Evolutionary conservation across 2,329 filamentous ascomycete genomes (phyloP).

Genomic region (Aspergillus neoniger): DNA sequence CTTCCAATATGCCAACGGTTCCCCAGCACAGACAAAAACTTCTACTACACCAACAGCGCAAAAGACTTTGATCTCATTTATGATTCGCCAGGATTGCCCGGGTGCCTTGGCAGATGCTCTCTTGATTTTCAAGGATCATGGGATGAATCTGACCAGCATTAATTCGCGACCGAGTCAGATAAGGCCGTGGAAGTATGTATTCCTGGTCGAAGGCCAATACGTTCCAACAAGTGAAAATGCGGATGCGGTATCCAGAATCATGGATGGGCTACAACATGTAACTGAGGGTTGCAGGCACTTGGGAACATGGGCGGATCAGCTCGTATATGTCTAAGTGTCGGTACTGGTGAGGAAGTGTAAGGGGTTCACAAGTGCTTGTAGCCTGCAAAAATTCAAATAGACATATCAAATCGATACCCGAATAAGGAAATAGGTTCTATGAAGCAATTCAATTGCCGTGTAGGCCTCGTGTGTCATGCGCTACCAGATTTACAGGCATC

Average conservation of each 20-base stretch:
- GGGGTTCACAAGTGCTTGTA: not conserved
- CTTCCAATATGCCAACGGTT: conserved; percentile 20
- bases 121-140: conserved; percentile 71
- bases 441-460: not conserved
- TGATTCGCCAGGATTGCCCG: conserved; percentile 71
- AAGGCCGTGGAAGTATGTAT: conserved; percentile 84
- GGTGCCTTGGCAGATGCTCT: conserved; percentile 83
- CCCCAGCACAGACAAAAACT: conserved; percentile 3
- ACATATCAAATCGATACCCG: not conserved
- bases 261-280: conserved; percentile 36
- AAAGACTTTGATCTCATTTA: conserved; percentile 79
- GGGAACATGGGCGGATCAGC: conserved; percentile 45
- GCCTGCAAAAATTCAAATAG: not conserved
- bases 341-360: not conserved
- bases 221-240: conserved; percentile 28
- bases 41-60: conserved; percentile 10
- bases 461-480: not conserved
- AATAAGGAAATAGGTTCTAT: not conserved
- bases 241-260: conserved; percentile 33
- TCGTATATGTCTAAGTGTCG: conserved; percentile 12
- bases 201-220: conserved; percentile 87
- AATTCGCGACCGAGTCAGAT: conserved; percentile 78
- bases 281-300: conserved; percentile 43
- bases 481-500: not conserved
- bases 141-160: conserved; percentile 86